Conservation (phyloP, 2,329 filamentous ascomycete species). For the Westerdykella sp. region DNA sequence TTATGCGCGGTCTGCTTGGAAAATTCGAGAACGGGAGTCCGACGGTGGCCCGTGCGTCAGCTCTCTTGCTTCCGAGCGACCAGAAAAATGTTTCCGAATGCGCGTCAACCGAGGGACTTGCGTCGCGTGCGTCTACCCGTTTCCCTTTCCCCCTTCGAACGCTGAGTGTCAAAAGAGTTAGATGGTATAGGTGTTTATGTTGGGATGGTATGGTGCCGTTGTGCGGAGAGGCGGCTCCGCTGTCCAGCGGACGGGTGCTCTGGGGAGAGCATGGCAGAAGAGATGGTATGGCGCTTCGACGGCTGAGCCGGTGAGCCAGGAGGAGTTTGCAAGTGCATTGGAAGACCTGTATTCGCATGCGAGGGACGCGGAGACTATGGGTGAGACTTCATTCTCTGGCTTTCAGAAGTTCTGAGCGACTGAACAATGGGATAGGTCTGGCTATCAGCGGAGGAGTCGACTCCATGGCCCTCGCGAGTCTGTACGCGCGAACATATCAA, state of each 20-base stretch:
- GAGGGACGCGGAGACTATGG: not conserved
- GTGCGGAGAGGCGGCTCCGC: conserved; percentile 2
- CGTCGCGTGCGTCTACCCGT: not conserved
- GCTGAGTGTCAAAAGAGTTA: not conserved
- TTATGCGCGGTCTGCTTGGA: conserved; percentile 7
- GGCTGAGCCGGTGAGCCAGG: conserved; percentile 15
- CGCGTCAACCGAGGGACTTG: not conserved
- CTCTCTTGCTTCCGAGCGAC: not conserved
- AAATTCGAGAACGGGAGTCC: conserved; percentile 14
- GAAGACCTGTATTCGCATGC: conserved; percentile 2
- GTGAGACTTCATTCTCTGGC: not conserved
- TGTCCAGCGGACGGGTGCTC: conserved; percentile 2
- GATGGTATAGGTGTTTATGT: not conserved
- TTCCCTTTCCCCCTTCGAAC: not conserved
- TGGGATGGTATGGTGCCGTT: not conserved
- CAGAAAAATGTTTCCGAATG: not conserved
- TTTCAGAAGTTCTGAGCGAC: not conserved
- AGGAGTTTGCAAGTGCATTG: conserved; percentile 23
- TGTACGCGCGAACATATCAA: conserved; percentile 48
- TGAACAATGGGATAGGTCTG: conserved; percentile 43
- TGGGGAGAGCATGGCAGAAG: not conserved
- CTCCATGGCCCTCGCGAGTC: conserved; percentile 87
- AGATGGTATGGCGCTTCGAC: conserved; percentile 18
- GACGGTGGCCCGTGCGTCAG: conserved; percentile 10
- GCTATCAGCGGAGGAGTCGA: conserved; percentile 91